These are phyloP conservation scores for baker's yeast (Saccharomyces cerevisiae) DNA, from an alignment of 805 yeast genomes.

Conservation along the genomic window DNA sequence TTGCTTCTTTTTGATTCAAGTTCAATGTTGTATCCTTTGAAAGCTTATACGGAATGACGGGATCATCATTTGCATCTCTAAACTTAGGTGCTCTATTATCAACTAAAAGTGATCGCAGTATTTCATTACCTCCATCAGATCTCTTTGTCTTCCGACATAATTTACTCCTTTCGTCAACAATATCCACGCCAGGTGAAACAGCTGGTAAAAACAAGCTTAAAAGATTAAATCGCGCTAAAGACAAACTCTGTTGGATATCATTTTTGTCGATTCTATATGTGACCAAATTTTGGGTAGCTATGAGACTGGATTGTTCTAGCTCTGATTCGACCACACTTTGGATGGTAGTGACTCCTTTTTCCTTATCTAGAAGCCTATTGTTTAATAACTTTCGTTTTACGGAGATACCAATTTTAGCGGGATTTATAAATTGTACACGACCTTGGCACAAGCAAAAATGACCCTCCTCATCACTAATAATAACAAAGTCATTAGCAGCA, in stretches of 20 bases:
- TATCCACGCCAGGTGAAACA: slow-evolving; percentile 26
- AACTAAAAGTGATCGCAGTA: slow-evolving; percentile 30
- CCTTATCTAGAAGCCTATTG: slow-evolving; percentile 15
- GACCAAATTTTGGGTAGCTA: slow-evolving; percentile 30
- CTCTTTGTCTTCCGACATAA: slow-evolving; percentile 10
- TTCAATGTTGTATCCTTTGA: slow-evolving; percentile 38
- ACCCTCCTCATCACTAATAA: slow-evolving; percentile 74
- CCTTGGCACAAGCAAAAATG: slow-evolving; percentile 71
- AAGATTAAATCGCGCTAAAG: slow-evolving; percentile 68
- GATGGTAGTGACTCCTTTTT: slow-evolving; percentile 2
- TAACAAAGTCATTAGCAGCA: slow-evolving; percentile 49
- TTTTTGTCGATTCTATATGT: slow-evolving; percentile 72
- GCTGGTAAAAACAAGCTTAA: slow-evolving; percentile 51
- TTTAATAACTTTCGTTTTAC: slow-evolving; percentile 47
- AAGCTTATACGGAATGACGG: slow-evolving; percentile 18
- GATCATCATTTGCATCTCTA: slow-evolving; percentile 2
- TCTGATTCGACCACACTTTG: slow-evolving; percentile 12
- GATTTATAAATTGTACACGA: slow-evolving; percentile 37
- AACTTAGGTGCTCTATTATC: slow-evolving; percentile 28
- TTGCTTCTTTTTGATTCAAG: slow-evolving; percentile 61
- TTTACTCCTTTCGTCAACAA: slow-evolving; percentile 12
- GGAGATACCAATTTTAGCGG: slow-evolving; percentile 39
- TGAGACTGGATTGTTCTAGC: slow-evolving; percentile 6
- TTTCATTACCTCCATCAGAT: slow-evolving; percentile 32
- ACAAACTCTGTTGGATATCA: slow-evolving; percentile 65